Evolutionary conservation across 2,329 filamentous ascomycete genomes (phyloP).

Genomic region (Pezicula radicicola): DNA sequence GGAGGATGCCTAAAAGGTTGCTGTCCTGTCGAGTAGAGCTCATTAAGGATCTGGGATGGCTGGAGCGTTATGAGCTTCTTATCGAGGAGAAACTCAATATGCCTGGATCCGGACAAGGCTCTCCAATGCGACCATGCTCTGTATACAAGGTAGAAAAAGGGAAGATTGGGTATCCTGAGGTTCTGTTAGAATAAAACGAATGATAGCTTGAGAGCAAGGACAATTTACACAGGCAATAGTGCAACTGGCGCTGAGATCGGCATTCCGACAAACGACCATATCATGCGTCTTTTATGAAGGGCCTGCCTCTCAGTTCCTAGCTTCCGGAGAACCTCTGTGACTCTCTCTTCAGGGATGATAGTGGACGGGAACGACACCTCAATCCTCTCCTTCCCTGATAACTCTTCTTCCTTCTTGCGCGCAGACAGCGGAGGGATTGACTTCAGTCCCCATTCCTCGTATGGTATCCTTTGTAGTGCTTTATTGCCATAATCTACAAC

Average conservation of each 20-base stretch:
- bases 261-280: conserved; percentile 79
- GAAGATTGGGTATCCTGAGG: conserved; percentile 80
- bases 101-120: conserved; percentile 79
- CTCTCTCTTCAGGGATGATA: conserved; percentile 61
- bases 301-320: conserved; percentile 78
- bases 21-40: conserved; percentile 55
- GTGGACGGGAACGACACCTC: conserved; percentile 74
- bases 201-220: not conserved
- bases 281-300: conserved; percentile 72
- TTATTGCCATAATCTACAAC: conserved; percentile 85
- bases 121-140: conserved; percentile 90
- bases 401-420: conserved; percentile 60
- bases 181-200: not conserved
- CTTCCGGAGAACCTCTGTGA: conserved; percentile 61
- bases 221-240: conserved; percentile 76
- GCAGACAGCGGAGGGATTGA: conserved; percentile 81
- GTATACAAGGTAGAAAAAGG: conserved; percentile 94
- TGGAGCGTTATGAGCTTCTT: conserved; percentile 66
- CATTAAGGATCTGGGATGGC: conserved; percentile 68
- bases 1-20: conserved; percentile 10
- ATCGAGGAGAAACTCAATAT: conserved; percentile 77
- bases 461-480: conserved; percentile 82
- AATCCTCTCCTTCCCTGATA: conserved; percentile 60
- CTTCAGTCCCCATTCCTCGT: conserved; percentile 97
- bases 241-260: conserved; percentile 81